phyloP scores from a whole-genome alignment of 23 red algal species.

The Agarophyton chilense region DNA sequence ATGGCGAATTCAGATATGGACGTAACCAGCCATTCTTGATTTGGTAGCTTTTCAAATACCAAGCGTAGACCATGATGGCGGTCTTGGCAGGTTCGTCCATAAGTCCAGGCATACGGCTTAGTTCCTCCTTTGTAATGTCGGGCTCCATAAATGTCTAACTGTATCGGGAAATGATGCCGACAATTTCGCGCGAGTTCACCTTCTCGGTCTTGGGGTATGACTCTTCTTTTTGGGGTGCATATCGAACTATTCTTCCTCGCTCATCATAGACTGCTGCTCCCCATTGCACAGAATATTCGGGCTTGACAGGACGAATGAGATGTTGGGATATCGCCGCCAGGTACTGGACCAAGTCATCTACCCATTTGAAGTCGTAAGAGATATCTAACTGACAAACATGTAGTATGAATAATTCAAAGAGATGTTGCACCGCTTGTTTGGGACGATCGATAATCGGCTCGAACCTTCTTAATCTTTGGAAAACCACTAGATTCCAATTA shows the following conservation, averaged over 20 bases:
- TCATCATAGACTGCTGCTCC: constrained; percentile 11
- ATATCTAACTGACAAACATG: constrained; percentile 44
- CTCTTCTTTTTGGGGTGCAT: constrained; percentile 16
- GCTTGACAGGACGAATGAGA: constrained; percentile 30
- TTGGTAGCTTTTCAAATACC: constrained; percentile 33
- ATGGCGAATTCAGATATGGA: constrained; percentile 13
- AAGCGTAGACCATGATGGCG: constrained; percentile 63
- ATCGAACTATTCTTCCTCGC: not conserved
- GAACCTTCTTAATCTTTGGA: constrained; percentile 29
- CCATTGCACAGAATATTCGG: constrained; percentile 42
- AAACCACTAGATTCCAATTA: constrained; percentile 19
- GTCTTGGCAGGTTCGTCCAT: constrained; percentile 73
- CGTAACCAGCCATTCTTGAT: constrained; percentile 69
- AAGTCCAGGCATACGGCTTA: constrained; percentile 43
- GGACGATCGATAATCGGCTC: constrained; percentile 50
- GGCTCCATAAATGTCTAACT: constrained; percentile 29
- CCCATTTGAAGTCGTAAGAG: constrained; percentile 23
- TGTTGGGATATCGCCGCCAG: constrained; percentile 31
- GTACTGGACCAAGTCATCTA: constrained; percentile 31
- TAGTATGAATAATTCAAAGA: constrained; percentile 63
- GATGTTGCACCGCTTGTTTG: constrained; percentile 64
- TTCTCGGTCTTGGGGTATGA: not conserved
- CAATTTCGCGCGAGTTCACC: constrained; percentile 15
- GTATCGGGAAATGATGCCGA: constrained; percentile 44
- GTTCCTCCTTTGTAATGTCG: constrained; percentile 16